Conservation (phyloP, 2,329 filamentous ascomycete genomes). For the Penicillium italicum region DNA sequence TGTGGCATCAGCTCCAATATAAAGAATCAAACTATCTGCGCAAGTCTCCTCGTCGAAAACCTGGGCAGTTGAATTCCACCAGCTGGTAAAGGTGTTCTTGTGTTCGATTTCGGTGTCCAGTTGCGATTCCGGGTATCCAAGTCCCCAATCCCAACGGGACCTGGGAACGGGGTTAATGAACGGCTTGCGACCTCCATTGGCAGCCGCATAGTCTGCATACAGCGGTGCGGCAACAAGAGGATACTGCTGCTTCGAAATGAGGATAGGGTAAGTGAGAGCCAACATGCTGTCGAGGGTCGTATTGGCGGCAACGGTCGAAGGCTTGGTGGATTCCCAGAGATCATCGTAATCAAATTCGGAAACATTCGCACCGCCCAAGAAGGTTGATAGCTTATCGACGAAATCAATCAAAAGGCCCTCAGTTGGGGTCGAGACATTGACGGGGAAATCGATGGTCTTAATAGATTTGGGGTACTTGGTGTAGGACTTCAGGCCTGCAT, state of each 20-base stretch:
- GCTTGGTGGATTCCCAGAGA: neutral
- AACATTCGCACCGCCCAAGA: neutral
- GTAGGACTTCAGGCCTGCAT: slow-evolving; percentile 34
- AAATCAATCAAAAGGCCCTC: neutral
- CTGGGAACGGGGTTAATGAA: neutral
- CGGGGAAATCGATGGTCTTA: neutral
- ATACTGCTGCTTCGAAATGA: neutral
- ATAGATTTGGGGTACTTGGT: slow-evolving; percentile 28
- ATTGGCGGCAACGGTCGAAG: neutral
- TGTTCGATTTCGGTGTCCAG: neutral
- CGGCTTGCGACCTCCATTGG: neutral
- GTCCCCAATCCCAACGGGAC: neutral
- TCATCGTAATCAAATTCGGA: neutral
- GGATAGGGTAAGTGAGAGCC: neutral
- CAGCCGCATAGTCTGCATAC: neutral
- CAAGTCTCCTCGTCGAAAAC: neutral
- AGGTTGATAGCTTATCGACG: neutral
- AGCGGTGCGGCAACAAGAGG: neutral
- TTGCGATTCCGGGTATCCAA: neutral
- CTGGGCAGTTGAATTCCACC: neutral
- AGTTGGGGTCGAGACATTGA: neutral
- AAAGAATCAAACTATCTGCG: neutral
- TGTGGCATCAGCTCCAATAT: neutral
- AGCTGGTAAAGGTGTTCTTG: neutral
- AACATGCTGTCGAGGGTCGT: neutral